Conservation (phyloP, 2,329 filamentous ascomycete species). For the Coniochaeta ligniaria region DNA sequence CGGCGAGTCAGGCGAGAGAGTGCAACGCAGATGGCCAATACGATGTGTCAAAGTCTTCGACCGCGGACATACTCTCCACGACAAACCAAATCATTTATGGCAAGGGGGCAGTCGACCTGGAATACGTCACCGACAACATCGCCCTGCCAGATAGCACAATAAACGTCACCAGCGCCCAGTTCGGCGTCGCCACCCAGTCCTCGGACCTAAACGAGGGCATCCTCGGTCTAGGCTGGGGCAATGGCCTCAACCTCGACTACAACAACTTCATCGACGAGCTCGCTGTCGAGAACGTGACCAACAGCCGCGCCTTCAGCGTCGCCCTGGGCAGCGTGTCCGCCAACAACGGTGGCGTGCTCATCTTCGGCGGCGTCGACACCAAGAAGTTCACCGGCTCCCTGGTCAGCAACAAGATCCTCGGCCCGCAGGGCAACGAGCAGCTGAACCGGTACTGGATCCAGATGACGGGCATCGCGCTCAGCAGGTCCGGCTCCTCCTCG, state of each 20-base stretch:
- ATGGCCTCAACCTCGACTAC: constrained; percentile 37
- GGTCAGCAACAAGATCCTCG: not conserved
- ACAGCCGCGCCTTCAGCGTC: constrained; percentile 56
- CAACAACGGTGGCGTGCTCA: constrained; percentile 48
- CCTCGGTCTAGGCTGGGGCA: constrained; percentile 66
- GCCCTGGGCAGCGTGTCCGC: constrained; percentile 56
- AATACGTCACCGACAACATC: constrained; percentile 39
- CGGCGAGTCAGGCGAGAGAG: not conserved
- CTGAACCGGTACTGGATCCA: constrained; percentile 3
- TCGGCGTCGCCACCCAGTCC: constrained; percentile 53
- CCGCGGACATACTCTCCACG: not conserved
- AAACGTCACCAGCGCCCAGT: constrained; percentile 47
- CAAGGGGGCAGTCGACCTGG: not conserved
- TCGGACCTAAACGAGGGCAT: constrained; percentile 50
- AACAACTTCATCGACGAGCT: constrained; percentile 46
- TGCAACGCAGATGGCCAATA: not conserved
- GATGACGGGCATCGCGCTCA: not conserved
- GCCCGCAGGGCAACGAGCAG: not conserved
- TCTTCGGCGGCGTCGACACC: constrained; percentile 62
- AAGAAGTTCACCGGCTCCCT: constrained; percentile 56
- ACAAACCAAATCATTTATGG: not conserved
- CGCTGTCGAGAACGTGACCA: constrained; percentile 42
- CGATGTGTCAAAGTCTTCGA: not conserved
- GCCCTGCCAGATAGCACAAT: constrained; percentile 30
- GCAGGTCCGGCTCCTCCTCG: constrained; percentile 7